phyloP scores from a whole-genome alignment of 129 eudicot species.

The Centella asiatica region DNA sequence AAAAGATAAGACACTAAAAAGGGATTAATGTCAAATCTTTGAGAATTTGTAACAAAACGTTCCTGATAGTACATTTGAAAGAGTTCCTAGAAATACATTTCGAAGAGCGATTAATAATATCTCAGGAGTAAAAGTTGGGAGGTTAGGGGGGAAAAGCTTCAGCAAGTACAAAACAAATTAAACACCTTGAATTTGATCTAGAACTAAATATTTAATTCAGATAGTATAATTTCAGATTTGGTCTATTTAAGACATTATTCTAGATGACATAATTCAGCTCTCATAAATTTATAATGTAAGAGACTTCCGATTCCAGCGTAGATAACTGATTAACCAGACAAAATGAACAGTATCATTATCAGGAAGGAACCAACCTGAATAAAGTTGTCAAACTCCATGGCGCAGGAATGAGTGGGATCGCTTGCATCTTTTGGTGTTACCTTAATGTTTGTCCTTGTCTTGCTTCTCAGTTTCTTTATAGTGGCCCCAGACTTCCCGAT shows the following conservation, averaged over 20 bases:
- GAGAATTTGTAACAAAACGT: no score
- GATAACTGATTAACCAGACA: background rate
- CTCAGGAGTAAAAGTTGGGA: no score
- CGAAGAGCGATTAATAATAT: no score
- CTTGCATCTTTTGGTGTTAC: conserved; percentile 60
- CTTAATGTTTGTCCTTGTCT: conserved; percentile 60
- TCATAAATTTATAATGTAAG: background rate
- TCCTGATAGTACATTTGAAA: no score
- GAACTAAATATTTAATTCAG: no score
- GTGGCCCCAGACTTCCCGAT: conserved; percentile 88
- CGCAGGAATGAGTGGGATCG: conserved; percentile 86
- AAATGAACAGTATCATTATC: background rate
- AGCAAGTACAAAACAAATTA: no score
- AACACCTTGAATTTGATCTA: no score
- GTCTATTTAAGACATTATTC: no score
- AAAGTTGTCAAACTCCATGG: conserved; percentile 91
- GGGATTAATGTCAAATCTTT: background rate
- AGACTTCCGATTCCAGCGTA: background rate
- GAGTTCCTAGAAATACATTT: no score
- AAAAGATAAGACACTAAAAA: background rate
- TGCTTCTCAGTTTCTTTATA: conserved; percentile 73
- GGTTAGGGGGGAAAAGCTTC: no score
- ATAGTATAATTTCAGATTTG: no score
- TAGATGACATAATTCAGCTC: background rate
- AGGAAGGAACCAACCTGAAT: conserved; percentile 41